phyloP scores from a whole-genome alignment of 2,329 filamentous ascomycete species.

The Fusarium humuli region DNA sequence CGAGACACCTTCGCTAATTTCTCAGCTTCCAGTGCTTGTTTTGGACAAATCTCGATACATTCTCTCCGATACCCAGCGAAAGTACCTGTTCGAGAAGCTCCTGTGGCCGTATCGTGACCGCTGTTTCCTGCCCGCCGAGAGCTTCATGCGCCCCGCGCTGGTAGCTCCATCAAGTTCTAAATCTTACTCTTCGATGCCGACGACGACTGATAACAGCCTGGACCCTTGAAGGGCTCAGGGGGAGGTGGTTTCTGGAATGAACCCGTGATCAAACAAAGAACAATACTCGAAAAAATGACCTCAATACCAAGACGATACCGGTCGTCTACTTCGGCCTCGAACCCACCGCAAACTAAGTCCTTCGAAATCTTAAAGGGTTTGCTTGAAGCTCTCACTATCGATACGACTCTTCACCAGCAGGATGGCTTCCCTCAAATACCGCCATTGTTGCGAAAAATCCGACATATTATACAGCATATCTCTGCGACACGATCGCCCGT shows the following conservation, averaged over 20 bases:
- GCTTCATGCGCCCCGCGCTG: slow-evolving; percentile 48
- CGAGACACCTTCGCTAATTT: slow-evolving; percentile 41
- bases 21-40: slow-evolving; percentile 22
- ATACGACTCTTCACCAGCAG: slow-evolving; percentile 49
- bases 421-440: slow-evolving; percentile 62
- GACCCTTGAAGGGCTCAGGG: slow-evolving; percentile 55
- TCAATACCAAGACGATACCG: slow-evolving; percentile 68
- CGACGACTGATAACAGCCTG: slow-evolving; percentile 48
- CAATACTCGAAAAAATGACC: slow-evolving; percentile 59
- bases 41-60: slow-evolving; percentile 5
- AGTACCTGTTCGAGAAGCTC: not conserved
- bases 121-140: slow-evolving; percentile 24
- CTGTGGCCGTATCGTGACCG: slow-evolving; percentile 27
- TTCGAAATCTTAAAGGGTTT: slow-evolving; percentile 68
- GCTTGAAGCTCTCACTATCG: slow-evolving; percentile 59
- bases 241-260: slow-evolving; percentile 47
- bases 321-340: slow-evolving; percentile 72
- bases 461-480: slow-evolving; percentile 74
- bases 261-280: slow-evolving; percentile 28
- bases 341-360: slow-evolving; percentile 68
- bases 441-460: slow-evolving; percentile 66
- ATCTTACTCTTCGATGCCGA: slow-evolving; percentile 52
- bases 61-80: not conserved
- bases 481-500: slow-evolving; percentile 61
- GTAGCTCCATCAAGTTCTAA: slow-evolving; percentile 44